phyloP scores from a whole-genome alignment of 495 filamentous ascomycete species.

The Chaetomium fimeti region DNA sequence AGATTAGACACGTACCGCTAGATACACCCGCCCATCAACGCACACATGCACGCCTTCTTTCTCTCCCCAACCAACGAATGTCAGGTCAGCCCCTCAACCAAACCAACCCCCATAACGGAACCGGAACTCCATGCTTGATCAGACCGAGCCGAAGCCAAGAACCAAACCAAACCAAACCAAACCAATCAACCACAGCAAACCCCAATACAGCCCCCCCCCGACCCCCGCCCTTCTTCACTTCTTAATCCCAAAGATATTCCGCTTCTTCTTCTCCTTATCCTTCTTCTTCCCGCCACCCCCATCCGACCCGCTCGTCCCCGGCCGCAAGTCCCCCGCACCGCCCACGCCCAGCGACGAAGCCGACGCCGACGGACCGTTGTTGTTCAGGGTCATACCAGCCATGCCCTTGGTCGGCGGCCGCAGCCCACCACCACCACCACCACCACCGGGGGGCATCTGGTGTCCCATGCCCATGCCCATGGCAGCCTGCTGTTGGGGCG shows the following conservation, averaged over 20 bases:
- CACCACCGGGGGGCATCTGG: constrained; percentile 26
- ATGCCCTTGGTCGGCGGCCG: constrained; percentile 33
- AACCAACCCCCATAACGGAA: neutral
- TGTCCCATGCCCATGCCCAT: constrained; percentile 28
- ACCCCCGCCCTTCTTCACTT: constrained; percentile 31
- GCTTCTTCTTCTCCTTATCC: constrained; percentile 67
- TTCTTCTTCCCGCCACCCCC: constrained; percentile 47
- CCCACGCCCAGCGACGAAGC: constrained; percentile 19
- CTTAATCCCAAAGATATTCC: constrained; percentile 73
- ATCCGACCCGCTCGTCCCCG: constrained; percentile 28
- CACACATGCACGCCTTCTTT: neutral
- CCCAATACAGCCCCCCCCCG: neutral
- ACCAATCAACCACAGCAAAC: neutral
- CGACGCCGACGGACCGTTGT: constrained; percentile 14
- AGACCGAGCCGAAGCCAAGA: neutral
- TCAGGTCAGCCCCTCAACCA: neutral
- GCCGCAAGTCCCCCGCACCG: constrained; percentile 28
- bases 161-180: neutral
- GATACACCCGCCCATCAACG: neutral
- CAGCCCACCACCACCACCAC: too few relatives aligned
- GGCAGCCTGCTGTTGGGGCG: constrained; percentile 33
- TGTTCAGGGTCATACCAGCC: constrained; percentile 36
- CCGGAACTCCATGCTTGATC: constrained; percentile 23
- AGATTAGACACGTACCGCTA: neutral
- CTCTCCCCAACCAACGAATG: neutral